Evolutionary conservation across 2,329 filamentous ascomycete species (phyloP), one percentile per base, ranked within the genome.

Genomic region (Coniosporium tulheliwenetii): DNA sequence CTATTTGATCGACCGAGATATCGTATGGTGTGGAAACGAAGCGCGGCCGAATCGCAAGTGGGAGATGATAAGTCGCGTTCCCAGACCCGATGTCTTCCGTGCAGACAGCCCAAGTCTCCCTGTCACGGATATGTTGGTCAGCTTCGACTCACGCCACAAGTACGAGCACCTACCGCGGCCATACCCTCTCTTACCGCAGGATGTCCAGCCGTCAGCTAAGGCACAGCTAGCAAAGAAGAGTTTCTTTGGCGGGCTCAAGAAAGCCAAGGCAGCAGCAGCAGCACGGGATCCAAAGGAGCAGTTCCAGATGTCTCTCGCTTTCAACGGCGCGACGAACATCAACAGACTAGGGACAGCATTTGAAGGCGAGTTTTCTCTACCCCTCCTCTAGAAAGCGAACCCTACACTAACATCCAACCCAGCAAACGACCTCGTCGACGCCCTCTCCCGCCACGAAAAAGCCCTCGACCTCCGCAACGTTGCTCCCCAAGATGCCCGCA

Each of bases 1-100:
- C 50, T 81, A 80, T 45, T 61, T 83, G 1, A 78, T 84, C 12
- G 73, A 83, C 53, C 69, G 76, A 5, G 73, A 81, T 37, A 69
- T 81, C 4, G 54, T 70, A 0, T 84, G 79, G 76, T 76, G 79
- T 41, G 69, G 69, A 14, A 70, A 69, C 0, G 76, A 80, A 50
- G 73, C 73, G 38, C 64, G 74, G 0, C 69, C 71, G 3, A 70
- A 71, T 13, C 70, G 75, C 34, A 80, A 79, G 51, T 80, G 76
- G 74, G 71, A 75, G 56, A 76, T 81, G 63, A 64, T 68, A 12
- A 53, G 54, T 41, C 19, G 16, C 29, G 31, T 29, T 38, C 45
- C 49, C 35, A 52, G 47, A 37, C 44, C 50, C 2, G 50, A 57
- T 29, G 44, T 52, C 15, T 66, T 66, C 51, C 51, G 51, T 8